phyloP scores from a whole-genome alignment of 2,329 filamentous ascomycete genomes.

The Penicillium sp. region DNA sequence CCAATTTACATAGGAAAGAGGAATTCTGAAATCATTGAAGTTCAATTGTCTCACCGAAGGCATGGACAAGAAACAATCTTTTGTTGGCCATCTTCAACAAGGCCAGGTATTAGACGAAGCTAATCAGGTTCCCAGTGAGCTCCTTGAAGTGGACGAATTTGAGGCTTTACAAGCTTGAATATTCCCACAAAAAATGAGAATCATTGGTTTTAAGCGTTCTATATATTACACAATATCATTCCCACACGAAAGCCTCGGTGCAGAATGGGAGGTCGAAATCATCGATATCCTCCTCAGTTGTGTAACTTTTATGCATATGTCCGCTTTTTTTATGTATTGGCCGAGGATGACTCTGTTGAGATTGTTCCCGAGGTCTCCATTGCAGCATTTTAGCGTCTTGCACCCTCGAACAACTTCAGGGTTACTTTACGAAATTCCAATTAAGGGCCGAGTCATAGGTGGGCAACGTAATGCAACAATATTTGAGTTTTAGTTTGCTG shows the following conservation, averaged over 20 bases:
- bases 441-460: not conserved
- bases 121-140: not conserved
- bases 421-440: not conserved
- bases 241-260: conserved; percentile 5
- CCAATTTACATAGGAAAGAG: not conserved
- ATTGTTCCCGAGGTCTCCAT: not conserved
- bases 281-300: not conserved
- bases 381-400: not conserved
- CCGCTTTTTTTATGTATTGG: not conserved
- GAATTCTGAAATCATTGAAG: not conserved
- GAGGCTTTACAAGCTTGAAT: not conserved
- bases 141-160: not conserved
- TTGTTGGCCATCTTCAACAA: conserved; percentile 7
- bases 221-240: not conserved
- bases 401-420: not conserved
- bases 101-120: not conserved
- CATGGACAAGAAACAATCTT: not conserved
- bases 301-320: conserved; percentile 5
- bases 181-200: not conserved
- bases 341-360: not conserved
- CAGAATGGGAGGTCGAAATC: not conserved
- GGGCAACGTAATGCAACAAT: not conserved
- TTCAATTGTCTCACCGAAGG: not conserved
- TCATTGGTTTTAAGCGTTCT: not conserved
- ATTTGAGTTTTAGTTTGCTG: not conserved